Evolutionary conservation across 148 eudicot genomes (phyloP).

Genomic region (Tetragonia tetragonoides): DNA sequence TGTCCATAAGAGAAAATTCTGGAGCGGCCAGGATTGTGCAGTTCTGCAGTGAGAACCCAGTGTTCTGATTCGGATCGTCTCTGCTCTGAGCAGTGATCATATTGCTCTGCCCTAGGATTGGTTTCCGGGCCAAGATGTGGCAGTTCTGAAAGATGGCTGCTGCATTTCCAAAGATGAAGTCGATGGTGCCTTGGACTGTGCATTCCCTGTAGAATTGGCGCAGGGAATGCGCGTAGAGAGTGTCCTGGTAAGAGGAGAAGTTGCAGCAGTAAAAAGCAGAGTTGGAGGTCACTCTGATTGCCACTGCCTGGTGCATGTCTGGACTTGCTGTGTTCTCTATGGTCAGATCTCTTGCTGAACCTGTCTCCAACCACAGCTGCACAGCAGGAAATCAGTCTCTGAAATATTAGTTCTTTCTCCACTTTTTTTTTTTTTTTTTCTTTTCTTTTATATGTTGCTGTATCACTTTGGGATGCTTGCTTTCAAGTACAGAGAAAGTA

Average conservation of each 20-base stretch:
- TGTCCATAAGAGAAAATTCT: constrained; percentile 31
- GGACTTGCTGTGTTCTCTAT: constrained; percentile 51
- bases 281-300: constrained; percentile 57
- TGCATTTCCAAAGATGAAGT: constrained; percentile 78
- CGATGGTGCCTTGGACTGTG: constrained; percentile 60
- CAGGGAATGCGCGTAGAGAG: constrained; percentile 66
- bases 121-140: constrained; percentile 47
- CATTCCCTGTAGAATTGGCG: constrained; percentile 61
- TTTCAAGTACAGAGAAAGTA: neutral
- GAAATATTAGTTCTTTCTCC: neutral
- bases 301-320: constrained; percentile 69
- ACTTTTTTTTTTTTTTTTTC: neutral
- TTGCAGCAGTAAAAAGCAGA: constrained; percentile 55
- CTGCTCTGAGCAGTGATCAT: constrained; percentile 68
- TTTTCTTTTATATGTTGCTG: neutral
- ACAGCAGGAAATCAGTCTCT: neutral
- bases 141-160: constrained; percentile 62
- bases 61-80: constrained; percentile 64
- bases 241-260: constrained; percentile 66
- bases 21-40: constrained; percentile 50
- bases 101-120: constrained; percentile 50
- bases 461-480: too few relatives aligned
- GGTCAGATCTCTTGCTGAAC: constrained; percentile 62
- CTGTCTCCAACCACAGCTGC: constrained; percentile 68
- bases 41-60: constrained; percentile 54